Conservation (phyloP, 805 yeast species). For the Schwanniomyces polymorphus region DNA sequence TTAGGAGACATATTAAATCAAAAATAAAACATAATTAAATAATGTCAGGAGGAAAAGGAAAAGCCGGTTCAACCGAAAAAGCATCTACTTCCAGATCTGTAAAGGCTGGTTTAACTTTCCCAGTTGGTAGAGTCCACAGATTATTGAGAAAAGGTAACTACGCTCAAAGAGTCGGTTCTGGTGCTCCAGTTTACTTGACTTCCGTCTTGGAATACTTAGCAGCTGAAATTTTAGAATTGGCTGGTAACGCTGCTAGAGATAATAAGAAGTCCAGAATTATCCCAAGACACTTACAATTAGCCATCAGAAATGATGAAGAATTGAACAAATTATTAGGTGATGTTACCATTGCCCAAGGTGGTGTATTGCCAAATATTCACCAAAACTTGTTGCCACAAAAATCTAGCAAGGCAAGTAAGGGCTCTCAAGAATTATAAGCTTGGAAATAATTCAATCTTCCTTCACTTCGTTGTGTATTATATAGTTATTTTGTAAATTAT, state of each 20-base stretch:
- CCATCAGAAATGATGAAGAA: constrained; percentile 54
- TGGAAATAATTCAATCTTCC: constrained; percentile 1
- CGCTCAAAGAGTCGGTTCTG: constrained; percentile 53
- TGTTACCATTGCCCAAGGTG: constrained; percentile 53
- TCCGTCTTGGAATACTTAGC: constrained; percentile 51
- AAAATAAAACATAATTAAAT: constrained; percentile 6
- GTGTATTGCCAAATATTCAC: constrained; percentile 53
- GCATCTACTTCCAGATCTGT: constrained; percentile 51
- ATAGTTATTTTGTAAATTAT: constrained; percentile 7
- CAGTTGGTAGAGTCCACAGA: constrained; percentile 53
- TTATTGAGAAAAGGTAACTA: constrained; percentile 51
- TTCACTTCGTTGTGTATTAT: constrained; percentile 18
- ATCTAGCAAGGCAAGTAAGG: constrained; percentile 49
- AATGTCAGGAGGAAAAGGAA: constrained; percentile 42
- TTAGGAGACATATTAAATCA: background rate
- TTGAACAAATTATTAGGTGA: constrained; percentile 51
- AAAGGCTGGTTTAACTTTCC: constrained; percentile 51
- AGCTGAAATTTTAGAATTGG: constrained; percentile 52
- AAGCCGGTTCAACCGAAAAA: constrained; percentile 48
- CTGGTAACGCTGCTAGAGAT: constrained; percentile 55
- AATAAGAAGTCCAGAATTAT: constrained; percentile 52
- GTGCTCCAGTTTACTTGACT: constrained; percentile 53
- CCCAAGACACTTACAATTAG: constrained; percentile 54
- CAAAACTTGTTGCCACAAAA: constrained; percentile 55
- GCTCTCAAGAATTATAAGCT: constrained; percentile 58